phyloP scores from a whole-genome alignment of 129 eudicot genomes.

The Silybum marianum region DNA sequence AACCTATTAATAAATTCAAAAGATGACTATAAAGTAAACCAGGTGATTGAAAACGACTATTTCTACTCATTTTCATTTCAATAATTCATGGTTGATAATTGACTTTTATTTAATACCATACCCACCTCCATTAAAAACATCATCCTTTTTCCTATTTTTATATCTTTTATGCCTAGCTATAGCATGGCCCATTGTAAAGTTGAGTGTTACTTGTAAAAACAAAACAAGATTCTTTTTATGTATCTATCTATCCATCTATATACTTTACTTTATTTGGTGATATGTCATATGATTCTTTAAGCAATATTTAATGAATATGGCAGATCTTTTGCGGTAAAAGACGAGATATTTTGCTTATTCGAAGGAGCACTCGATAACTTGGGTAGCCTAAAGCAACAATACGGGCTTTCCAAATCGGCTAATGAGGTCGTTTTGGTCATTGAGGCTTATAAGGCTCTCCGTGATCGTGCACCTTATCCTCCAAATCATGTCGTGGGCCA shows the following conservation, averaged over 20 bases:
- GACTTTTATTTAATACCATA: constrained; percentile 1
- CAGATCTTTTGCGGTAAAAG: constrained; percentile 92
- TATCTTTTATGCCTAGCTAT: constrained; percentile 8
- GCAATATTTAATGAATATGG: constrained; percentile 15
- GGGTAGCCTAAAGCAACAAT: constrained; percentile 90
- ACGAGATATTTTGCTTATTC: constrained; percentile 88
- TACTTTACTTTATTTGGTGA: constrained; percentile 27
- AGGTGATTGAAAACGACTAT: not conserved
- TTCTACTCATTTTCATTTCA: not conserved
- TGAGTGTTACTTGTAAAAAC: constrained; percentile 28
- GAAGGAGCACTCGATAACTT: constrained; percentile 90
- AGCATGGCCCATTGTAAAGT: constrained; percentile 22
- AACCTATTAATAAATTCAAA: not conserved
- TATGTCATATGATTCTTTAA: constrained; percentile 23
- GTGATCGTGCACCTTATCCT: constrained; percentile 95
- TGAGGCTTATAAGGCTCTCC: constrained; percentile 93
- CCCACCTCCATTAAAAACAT: not conserved
- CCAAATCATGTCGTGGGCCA: constrained; percentile 94
- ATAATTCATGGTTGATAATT: constrained; percentile 23
- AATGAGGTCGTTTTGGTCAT: constrained; percentile 86
- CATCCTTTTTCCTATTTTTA: not conserved
- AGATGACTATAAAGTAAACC: not conserved
- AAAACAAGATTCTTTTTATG: constrained; percentile 16
- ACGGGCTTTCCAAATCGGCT: constrained; percentile 85
- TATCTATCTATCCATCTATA: constrained; percentile 28